A percentile compares a stretch with the other conserved stretches of the same genome.
phyloP scores from a whole-genome alignment of 139 green algal genomes.

The Yamagishiella unicocca region DNA sequence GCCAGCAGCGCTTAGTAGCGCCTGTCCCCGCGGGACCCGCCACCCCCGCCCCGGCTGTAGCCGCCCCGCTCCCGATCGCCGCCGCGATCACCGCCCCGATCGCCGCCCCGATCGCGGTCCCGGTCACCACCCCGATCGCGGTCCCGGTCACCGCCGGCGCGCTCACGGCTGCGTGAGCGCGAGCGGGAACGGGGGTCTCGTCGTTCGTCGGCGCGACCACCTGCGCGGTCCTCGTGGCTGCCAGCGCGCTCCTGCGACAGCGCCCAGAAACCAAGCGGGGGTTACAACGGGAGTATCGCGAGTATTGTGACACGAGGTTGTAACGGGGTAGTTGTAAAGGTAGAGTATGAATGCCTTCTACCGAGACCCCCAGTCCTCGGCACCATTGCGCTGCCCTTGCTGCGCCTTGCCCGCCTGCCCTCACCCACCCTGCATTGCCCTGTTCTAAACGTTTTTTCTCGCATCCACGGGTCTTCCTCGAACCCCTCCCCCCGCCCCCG shows the following conservation, averaged over 20 bases:
- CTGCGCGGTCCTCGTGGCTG: not conserved
- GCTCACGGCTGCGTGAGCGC: not conserved
- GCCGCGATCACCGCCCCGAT: slow-evolving; percentile 16
- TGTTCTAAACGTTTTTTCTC: no score
- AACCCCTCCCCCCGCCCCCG: no score
- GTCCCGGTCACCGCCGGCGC: not conserved
- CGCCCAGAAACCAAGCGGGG: not conserved
- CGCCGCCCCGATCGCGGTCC: slow-evolving; percentile 22
- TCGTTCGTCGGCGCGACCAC: not conserved
- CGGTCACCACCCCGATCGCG: not conserved
- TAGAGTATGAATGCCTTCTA: no score
- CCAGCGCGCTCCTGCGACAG: not conserved
- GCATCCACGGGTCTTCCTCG: no score
- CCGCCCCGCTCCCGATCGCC: slow-evolving; percentile 16
- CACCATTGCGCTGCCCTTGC: no score
- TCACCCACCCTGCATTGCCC: no score
- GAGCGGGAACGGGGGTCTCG: slow-evolving; percentile 6
- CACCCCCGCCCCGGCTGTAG: slow-evolving; percentile 3
- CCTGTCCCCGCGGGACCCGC: slow-evolving; percentile 42
- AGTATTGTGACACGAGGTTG: no score
- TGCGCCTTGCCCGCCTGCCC: no score
- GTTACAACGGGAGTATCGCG: no score
- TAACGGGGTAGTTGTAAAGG: no score
- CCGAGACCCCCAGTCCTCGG: no score
- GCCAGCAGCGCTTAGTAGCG: no score